Base-by-base conservation (phyloP, 495 filamentous ascomycete species). In the Glarea lozoyensis region DNA sequence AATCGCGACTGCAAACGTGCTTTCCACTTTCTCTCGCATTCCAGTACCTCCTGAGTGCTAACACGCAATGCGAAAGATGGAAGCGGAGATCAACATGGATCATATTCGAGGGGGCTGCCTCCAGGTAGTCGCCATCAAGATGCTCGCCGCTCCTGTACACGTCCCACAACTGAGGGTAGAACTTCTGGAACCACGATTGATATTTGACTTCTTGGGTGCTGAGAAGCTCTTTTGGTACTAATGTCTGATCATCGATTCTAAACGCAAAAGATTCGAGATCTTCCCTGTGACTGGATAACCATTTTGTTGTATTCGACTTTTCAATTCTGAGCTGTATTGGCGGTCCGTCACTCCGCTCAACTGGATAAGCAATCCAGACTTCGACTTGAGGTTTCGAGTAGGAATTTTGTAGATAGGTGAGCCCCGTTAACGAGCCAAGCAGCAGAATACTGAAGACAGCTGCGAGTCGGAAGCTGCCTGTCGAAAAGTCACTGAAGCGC, bases 11-110 rank as follows among this genome's bases (percentile, higher is more conserved):
- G 37, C 50, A 54, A 3, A 54, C 48, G 24, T 54, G 47, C n/a
- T 42, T 19, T 25, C 48, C 50, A 5, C 47, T 50, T 21, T 54
- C 48, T 32, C 42, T 54, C 15, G 48, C 50, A 25, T 41, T 41
- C 18, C 37, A 51, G 31, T 54, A 50, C 10, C 50, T 19, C 29
- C 35, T 38, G 2, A 54, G 13, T 15, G 50, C 50, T 18, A 50
- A 27, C 9, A 54, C 41, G 30, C 50, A 54, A 40, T 54, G 50
- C n/a, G 48, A 43, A 30, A 48, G 33, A 36, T 54, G 50, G 38
- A 54, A 54, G 9, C 16, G 33, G 6, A 7, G 7, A 15, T 37
- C 25, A 7, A n/a, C 7, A 7, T 7, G 25, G 25, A 29, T n/a
- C n/a, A 7, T 7, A 29, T 7, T 29, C n/a, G 7, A 7, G n/a